Evolutionary conservation across 306 rosid genomes (phyloP), one percentile per base, ranked within the genome.

Genomic region (Citrullus amarus): DNA sequence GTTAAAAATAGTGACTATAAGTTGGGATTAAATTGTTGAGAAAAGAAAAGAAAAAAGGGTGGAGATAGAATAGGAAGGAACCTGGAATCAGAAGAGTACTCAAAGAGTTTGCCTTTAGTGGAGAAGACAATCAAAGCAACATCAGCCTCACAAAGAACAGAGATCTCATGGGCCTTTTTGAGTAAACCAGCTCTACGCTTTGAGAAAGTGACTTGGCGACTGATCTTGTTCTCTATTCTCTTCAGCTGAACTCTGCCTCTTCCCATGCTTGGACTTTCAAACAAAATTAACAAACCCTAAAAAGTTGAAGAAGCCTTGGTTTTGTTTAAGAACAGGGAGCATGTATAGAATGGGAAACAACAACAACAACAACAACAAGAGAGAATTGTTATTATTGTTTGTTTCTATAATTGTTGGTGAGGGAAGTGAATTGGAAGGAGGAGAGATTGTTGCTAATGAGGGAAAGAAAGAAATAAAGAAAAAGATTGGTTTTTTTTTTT

Each of bases 161-260:
- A 90, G 83, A 92, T 90, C 90, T 92, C 97, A 56, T 88, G 82
- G 22, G 97, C 97, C 79, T 92, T 92, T 84, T 92, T 92, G n/a
- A 86, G 80, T 39, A 92, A 60, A 3, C 97, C 97, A 0, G 75
- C 83, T 82, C 91, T 79, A 8, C 97, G 80, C 86, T 92, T 92
- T 0, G 97, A 92, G 54, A 92, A 92, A 4, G 97, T 92, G 9
- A 92, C 97, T 85, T 92, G 97, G 44, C 96, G 82, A 46, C 88
- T 92, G 71, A 87, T 89, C 78, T 90, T 92, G 92, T 90, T 89
- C 91, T 92, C 96, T 84, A 92, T 92, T 85, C 90, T 88, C 90
- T 84, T 90, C 80, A 92, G 75, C 84, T 88, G 84, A 75, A 92
- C 96, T 83, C 85, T 92, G 51, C 97, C 97, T 82, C 97, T 90